A percentile compares a stretch with the other conserved stretches of the same genome.
phyloP scores from a whole-genome alignment of 1,284 basidiomycete genomes.

The Cerrena zonata region DNA sequence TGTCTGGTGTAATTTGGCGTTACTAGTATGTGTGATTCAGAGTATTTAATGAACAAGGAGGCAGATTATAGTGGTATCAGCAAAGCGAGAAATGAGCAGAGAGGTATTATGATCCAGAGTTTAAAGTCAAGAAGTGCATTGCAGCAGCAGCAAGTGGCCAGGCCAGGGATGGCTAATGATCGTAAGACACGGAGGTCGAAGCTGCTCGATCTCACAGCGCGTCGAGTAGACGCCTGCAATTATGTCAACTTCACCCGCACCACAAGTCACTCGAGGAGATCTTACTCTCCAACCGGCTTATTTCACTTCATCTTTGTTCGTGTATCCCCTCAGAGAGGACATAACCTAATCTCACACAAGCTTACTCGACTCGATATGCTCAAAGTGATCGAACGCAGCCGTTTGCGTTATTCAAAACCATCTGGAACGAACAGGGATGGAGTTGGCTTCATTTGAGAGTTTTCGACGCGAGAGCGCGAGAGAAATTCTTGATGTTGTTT shows the following conservation, averaged over 20 bases:
- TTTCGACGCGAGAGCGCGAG: conserved; percentile 58
- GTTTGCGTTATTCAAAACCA: conserved; percentile 59
- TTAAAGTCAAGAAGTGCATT: too few species aligned
- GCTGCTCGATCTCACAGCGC: neutral
- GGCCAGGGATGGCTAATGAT: too few species aligned
- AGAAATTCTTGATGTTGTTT: conserved; percentile 51
- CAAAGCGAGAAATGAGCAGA: too few species aligned
- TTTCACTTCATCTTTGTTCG: conserved; percentile 70
- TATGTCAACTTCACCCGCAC: conserved; percentile 39
- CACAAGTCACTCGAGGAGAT: conserved; percentile 48
- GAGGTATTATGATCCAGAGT: too few species aligned
- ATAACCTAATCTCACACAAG: conserved; percentile 43
- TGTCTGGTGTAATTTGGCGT: conserved; percentile 5
- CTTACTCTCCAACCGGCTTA: conserved; percentile 63
- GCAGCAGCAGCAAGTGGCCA: too few species aligned
- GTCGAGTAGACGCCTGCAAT: neutral
- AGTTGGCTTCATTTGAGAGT: conserved; percentile 66
- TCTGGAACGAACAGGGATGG: conserved; percentile 69
- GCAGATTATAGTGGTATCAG: neutral
- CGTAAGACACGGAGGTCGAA: too few species aligned
- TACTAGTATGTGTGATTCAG: neutral
- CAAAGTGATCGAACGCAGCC: conserved; percentile 34
- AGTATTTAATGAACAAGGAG: neutral
- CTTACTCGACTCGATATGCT: conserved; percentile 44
- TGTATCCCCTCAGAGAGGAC: conserved; percentile 60